phyloP scores from a whole-genome alignment of 179 eudicot genomes.

The Patellifolia procumbens region DNA sequence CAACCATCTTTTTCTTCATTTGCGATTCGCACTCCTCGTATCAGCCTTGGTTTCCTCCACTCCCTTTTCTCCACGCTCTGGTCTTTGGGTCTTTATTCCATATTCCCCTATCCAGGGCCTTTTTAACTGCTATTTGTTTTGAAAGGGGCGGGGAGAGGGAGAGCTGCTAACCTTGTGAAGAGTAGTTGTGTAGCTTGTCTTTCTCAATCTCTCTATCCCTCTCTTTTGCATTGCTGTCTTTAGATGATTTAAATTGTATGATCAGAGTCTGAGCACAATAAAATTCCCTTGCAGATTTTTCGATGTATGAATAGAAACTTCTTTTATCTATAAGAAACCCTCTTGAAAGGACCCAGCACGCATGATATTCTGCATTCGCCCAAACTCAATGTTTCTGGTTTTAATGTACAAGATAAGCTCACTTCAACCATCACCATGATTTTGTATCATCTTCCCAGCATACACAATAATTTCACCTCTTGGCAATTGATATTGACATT shows the following conservation, averaged over 20 bases:
- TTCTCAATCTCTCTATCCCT: background rate
- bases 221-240: background rate
- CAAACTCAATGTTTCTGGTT: background rate
- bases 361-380: background rate
- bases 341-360: background rate
- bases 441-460: too few relatives aligned
- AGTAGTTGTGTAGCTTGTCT: background rate
- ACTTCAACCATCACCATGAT: background rate
- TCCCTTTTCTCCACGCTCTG: too few relatives aligned
- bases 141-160: too few relatives aligned
- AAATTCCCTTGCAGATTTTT: too few relatives aligned
- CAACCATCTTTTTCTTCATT: too few relatives aligned
- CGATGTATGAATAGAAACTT: too few relatives aligned
- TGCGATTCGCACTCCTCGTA: too few relatives aligned
- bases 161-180: too few relatives aligned
- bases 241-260: background rate
- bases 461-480: background rate
- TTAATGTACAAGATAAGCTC: background rate
- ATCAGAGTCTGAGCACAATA: background rate
- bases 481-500: background rate
- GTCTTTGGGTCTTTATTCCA: too few relatives aligned
- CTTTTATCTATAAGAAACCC: background rate
- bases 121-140: too few relatives aligned
- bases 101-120: too few relatives aligned
- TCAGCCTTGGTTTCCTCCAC: too few relatives aligned